Conservation (phyloP, 75 land plant species). For the Cupressus sempervirens region DNA sequence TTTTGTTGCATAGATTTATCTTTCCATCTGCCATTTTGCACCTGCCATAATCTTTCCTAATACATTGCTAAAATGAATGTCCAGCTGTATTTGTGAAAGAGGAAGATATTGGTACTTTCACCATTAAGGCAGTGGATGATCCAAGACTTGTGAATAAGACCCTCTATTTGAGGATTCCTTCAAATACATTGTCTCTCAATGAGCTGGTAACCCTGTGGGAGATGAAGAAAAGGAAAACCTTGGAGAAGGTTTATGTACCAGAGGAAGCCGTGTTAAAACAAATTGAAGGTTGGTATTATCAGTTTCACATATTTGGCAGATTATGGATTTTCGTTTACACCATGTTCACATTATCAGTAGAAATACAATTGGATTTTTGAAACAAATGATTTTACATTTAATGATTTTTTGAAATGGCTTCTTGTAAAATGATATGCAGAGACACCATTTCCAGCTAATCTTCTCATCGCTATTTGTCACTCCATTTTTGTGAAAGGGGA, state of each 20-base stretch:
- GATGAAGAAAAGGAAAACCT: slow-evolving; percentile 41
- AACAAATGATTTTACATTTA: neutral
- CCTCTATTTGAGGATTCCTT: slow-evolving; percentile 47
- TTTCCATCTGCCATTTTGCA: neutral
- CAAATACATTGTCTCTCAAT: slow-evolving; percentile 35
- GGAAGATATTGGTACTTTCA: slow-evolving; percentile 50
- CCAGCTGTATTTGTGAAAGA: slow-evolving; percentile 47
- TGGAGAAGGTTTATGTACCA: slow-evolving; percentile 20
- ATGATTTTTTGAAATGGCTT: neutral
- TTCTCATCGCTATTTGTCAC: slow-evolving; percentile 17
- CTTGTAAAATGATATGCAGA: slow-evolving; percentile 13
- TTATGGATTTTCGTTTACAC: neutral
- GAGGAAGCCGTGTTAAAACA: slow-evolving; percentile 26
- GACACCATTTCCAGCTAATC: slow-evolving; percentile 26
- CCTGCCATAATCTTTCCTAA: neutral
- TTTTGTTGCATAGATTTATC: neutral
- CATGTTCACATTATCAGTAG: neutral
- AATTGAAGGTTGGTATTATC: slow-evolving; percentile 11
- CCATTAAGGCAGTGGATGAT: slow-evolving; percentile 49
- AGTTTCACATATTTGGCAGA: neutral
- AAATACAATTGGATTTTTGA: neutral
- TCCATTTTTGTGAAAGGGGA: slow-evolving; percentile 30
- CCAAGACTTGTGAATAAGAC: slow-evolving; percentile 57
- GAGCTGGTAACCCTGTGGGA: slow-evolving; percentile 59
- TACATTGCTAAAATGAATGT: neutral